Evolutionary conservation across 345 rosid genomes (phyloP).

Genomic region (Adansonia digitata): DNA sequence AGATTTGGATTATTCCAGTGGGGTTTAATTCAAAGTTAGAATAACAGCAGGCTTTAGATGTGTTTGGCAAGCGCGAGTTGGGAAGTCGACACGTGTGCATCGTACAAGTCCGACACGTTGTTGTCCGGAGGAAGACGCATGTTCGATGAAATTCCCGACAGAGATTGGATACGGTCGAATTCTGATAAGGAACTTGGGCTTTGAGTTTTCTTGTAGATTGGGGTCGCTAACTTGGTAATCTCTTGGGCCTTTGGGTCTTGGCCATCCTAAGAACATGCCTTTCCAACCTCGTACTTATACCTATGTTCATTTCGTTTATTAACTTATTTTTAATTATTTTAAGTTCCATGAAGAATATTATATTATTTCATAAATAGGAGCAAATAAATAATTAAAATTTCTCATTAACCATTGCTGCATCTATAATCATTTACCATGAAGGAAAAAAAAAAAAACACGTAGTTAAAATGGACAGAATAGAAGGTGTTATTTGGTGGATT

Average conservation of each 20-base stretch:
- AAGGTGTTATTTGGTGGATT: too few relatives aligned
- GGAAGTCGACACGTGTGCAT: conserved; percentile 5
- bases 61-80: neutral
- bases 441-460: too few relatives aligned
- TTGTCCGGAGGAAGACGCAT: neutral
- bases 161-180: neutral
- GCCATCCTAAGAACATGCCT: too few relatives aligned
- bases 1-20: neutral
- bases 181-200: neutral
- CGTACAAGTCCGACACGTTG: neutral
- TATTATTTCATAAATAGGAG: too few relatives aligned
- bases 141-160: conserved; percentile 5
- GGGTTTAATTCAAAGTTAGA: neutral
- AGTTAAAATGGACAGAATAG: too few relatives aligned
- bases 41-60: neutral
- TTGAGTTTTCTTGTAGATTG: neutral
- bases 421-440: too few relatives aligned
- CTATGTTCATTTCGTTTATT: neutral
- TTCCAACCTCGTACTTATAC: too few relatives aligned
- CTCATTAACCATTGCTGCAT: too few relatives aligned
- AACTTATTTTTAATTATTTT: too few relatives aligned
- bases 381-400: too few relatives aligned
- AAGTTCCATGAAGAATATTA: too few relatives aligned
- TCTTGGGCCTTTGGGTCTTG: neutral
- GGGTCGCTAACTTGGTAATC: neutral